Percentiles rank a stretch among this genome's conserved stretches.
These are phyloP conservation scores for Lumnitzera littorea DNA, from an alignment of 345 rosid species.

Conservation along the genomic window DNA sequence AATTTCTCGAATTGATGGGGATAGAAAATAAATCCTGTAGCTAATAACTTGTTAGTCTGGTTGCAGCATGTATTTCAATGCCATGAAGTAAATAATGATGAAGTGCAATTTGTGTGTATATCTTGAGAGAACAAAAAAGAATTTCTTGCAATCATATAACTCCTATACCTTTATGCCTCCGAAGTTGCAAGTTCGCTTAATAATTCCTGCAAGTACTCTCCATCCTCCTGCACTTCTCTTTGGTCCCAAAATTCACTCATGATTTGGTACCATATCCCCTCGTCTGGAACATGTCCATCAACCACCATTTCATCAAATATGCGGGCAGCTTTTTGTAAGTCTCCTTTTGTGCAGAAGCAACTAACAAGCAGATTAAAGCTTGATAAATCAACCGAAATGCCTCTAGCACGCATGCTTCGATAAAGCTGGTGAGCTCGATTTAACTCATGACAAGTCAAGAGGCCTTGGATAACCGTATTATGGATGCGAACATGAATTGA, in stretches of 20 bases:
- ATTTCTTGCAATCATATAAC: too few relatives aligned
- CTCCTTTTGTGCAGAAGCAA: constrained; percentile 50
- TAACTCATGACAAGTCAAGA: constrained; percentile 29
- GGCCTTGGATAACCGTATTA: constrained; percentile 57
- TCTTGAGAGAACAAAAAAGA: too few relatives aligned
- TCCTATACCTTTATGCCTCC: background rate
- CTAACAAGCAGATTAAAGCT: constrained; percentile 39
- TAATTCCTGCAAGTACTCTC: constrained; percentile 1
- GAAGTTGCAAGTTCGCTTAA: background rate
- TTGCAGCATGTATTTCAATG: too few relatives aligned
- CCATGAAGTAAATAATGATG: too few relatives aligned
- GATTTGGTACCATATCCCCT: constrained; percentile 46
- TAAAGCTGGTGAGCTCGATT: constrained; percentile 53
- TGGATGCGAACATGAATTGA: constrained; percentile 57
- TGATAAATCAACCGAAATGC: constrained; percentile 46
- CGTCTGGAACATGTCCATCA: constrained; percentile 60
- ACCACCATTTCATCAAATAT: constrained; percentile 56
- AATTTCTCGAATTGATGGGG: too few relatives aligned
- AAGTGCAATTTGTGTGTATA: too few relatives aligned
- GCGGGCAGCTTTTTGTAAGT: constrained; percentile 48
- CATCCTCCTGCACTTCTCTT: constrained; percentile 1
- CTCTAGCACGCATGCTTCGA: constrained; percentile 55
- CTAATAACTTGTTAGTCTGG: too few relatives aligned
- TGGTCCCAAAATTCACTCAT: constrained; percentile 38
- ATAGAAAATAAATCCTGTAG: too few relatives aligned